Evolutionary conservation across 2,329 filamentous ascomycete species (phyloP).

Genomic region (Penicillium sp.): DNA sequence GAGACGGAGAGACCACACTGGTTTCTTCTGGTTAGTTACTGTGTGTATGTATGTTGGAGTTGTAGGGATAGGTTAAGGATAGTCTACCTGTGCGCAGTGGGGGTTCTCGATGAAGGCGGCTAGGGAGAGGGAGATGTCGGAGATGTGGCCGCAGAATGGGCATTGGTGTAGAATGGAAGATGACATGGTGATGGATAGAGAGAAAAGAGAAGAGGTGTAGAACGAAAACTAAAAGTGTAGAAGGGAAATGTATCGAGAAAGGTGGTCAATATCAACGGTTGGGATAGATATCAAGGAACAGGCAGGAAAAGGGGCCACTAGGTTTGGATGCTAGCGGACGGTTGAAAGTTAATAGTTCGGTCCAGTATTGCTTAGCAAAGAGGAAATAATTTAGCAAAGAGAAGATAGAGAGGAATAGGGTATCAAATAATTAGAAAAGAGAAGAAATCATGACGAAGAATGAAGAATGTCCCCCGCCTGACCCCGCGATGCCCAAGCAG

Average conservation of each 20-base stretch:
- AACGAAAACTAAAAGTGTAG: not conserved
- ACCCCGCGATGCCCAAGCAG: slow-evolving; percentile 18
- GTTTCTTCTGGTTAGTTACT: slow-evolving; percentile 26
- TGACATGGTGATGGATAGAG: slow-evolving; percentile 39
- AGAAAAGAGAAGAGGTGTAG: not conserved
- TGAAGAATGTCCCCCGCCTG: slow-evolving; percentile 4
- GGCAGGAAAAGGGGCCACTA: not conserved
- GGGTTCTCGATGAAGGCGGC: slow-evolving; percentile 47
- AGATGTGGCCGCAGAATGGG: slow-evolving; percentile 47
- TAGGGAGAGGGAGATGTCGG: slow-evolving; percentile 44
- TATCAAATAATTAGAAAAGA: not conserved
- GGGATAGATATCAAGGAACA: not conserved
- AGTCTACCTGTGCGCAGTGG: slow-evolving; percentile 50
- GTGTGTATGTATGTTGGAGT: slow-evolving; percentile 26
- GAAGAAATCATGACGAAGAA: slow-evolving; percentile 1
- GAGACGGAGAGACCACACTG: slow-evolving; percentile 52
- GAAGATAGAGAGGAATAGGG: not conserved
- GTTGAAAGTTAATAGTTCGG: not conserved
- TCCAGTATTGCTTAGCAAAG: not conserved
- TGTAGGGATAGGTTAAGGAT: slow-evolving; percentile 8
- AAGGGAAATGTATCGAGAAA: not conserved
- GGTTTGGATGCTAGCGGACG: not conserved
- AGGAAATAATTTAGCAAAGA: not conserved
- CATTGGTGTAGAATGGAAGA: slow-evolving; percentile 47
- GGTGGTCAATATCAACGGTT: not conserved